Base-by-base conservation (phyloP, 257 asterid genomes). In the Solanum chilense region DNA sequence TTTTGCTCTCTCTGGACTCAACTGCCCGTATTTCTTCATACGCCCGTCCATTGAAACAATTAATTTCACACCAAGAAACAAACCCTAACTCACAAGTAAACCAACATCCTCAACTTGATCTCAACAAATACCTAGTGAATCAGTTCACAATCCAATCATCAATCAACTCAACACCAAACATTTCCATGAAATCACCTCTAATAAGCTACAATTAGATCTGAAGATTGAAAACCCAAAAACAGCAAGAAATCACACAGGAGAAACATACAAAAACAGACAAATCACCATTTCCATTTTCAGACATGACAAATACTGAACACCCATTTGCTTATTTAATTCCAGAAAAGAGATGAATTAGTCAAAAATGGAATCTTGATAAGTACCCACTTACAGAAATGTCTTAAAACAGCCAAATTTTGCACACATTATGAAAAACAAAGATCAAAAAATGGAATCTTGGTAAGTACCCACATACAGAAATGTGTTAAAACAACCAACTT, bases 1-100 rank as follows among this genome's bases (percentile, higher is more conserved):
- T 90, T 92, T 96, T 18, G 99, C 98, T 87, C 98, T 86, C 85
- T 96, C 99, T 15, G 99, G 98, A 89, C 99, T 96, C 75, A 94
- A 92, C 84, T 92, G 91, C 85, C 92, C 83, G 13, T 92, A 91
- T 70, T 93, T 95, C 92, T 92, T 94, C 93, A 91, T 91, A 77
- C 93, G 92, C 70, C 89, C 94, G 23, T 95, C 95, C 96, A 93
- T 93, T 37, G 35, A 21, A 15, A 45, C 35, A 29, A 44, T 33
- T 85, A 12, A 29, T 10, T 21, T 9, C 68, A 27, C 68, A 47
- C 68, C 68, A 80, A 45, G 5, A 45, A 78, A 49, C 47, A 73
- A 86, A 70, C 69, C 60, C 88, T 49, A 74, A 29, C 33, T 42
- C 44, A 39, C 35, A 82, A 85, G 12, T 20, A 29, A 27, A 49